A percentile compares a stretch with the other conserved stretches of the same genome.
phyloP scores from a whole-genome alignment of 2,329 filamentous ascomycete species.

The Plectosphaerella plurivora region DNA sequence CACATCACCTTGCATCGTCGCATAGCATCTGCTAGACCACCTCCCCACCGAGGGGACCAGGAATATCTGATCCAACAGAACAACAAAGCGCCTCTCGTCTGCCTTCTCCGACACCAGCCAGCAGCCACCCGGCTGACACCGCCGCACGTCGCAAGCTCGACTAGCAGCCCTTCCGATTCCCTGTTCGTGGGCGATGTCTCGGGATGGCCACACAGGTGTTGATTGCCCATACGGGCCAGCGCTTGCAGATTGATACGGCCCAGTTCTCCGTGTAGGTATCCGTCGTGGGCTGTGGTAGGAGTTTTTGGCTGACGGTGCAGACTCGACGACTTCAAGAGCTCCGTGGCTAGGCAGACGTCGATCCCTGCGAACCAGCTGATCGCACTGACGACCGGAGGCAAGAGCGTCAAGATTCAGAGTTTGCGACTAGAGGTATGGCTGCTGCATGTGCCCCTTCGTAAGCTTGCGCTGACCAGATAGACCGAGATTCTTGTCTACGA shows the following conservation, averaged over 20 bases:
- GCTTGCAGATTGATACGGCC: constrained; percentile 72
- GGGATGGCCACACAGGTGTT: constrained; percentile 87
- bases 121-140: no score
- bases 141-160: background rate
- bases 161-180: background rate
- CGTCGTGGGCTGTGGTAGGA: background rate
- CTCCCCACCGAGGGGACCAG: no score
- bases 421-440: constrained; percentile 69
- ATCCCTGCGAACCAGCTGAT: constrained; percentile 80
- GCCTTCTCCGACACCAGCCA: no score
- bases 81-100: no score
- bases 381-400: constrained; percentile 78
- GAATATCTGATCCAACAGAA: no score
- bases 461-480: constrained; percentile 32
- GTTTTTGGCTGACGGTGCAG: constrained; percentile 33
- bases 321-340: constrained; percentile 79
- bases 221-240: constrained; percentile 89
- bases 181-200: constrained; percentile 39
- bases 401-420: constrained; percentile 75
- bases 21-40: no score
- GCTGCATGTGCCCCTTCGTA: no score
- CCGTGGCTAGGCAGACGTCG: constrained; percentile 69
- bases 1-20: no score
- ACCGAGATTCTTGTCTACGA: constrained; percentile 92
- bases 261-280: constrained; percentile 66